Evolutionary conservation across 345 rosid species (phyloP), one percentile per base, ranked within the genome.

Genomic region (Corchorus capsularis): DNA sequence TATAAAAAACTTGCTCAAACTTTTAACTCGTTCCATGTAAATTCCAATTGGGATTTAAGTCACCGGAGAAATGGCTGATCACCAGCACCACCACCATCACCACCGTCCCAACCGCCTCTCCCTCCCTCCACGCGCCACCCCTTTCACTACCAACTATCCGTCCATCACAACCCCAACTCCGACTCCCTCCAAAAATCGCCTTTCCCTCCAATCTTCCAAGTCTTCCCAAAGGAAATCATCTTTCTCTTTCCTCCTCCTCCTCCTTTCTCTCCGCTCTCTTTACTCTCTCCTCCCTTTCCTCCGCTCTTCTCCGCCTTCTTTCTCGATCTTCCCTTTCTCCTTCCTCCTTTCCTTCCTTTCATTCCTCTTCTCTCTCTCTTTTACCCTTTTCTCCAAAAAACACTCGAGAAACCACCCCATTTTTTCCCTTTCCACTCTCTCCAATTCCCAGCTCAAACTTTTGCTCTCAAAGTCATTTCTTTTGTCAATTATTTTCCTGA

Each of bases 121-220:
- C 91, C 89, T 9, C 27, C 71, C 80, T 82, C 85, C 1, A 27
- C 27, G 27, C 27, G 27, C 27, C 27, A 27, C 27, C 27, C 27
- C 27, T 27, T 27, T 27, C 27, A 27, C 27, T 1, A 27, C 27
- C 27, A 27, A 27, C 1, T 83, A 75, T 52, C 75, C 86, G 46
- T 55, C 81, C 17, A 49, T 85, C 20, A 75, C 93, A 43, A 83
- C 98, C 49, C 99, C 98, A 13, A 87, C 90, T 14, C 82, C 97
- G 15, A 91, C 96, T 0, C 91, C 96, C 13, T 90, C 97, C 12
- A 92, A 92, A 79, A 75, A 86, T 59, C 87, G 89, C 19, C 87
- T 74, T 73, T 77, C 79, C 72, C 54, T 79, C 17, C 61, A 53
- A 17, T 70, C 73, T 17, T 47, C 56, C 20, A 46, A 32, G 6